Percentiles rank a stretch among this genome's conserved stretches.
Evolutionary conservation across 345 rosid genomes (phyloP).

Genomic region (Salix brachista): DNA sequence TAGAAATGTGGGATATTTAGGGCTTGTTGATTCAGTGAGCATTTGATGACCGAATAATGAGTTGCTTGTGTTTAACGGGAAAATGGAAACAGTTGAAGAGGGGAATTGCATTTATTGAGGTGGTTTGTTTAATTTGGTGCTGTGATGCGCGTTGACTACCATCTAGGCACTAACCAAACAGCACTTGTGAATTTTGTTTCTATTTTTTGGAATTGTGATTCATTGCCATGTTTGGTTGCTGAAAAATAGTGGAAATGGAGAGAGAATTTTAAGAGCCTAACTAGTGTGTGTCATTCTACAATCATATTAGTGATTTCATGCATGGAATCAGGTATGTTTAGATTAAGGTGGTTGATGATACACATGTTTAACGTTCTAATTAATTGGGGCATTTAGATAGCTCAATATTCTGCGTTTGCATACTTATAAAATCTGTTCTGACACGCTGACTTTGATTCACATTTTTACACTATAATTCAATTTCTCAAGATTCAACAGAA

Average conservation of each 20-base stretch:
- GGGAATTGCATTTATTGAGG: background rate
- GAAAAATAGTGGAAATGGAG: background rate
- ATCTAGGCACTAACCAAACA: background rate
- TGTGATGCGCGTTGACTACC: background rate
- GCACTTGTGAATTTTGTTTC: background rate
- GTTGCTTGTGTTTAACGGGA: background rate
- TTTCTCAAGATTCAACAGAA: background rate
- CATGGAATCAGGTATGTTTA: background rate
- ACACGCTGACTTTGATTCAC: background rate
- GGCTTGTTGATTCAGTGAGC: background rate
- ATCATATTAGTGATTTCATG: background rate
- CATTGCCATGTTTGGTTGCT: constrained; percentile 2
- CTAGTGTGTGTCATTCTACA: background rate
- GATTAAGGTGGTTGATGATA: background rate
- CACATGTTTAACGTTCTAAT: background rate
- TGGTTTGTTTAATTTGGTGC: background rate
- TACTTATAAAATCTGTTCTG: background rate
- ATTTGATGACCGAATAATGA: background rate
- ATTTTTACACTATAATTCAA: background rate
- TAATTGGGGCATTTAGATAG: background rate
- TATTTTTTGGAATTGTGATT: background rate
- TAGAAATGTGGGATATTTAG: background rate
- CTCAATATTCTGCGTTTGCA: background rate
- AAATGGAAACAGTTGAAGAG: background rate
- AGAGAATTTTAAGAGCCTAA: background rate